Conservation (phyloP, 202 grass and related monocot genomes). For the Eragrostis tef region DNA sequence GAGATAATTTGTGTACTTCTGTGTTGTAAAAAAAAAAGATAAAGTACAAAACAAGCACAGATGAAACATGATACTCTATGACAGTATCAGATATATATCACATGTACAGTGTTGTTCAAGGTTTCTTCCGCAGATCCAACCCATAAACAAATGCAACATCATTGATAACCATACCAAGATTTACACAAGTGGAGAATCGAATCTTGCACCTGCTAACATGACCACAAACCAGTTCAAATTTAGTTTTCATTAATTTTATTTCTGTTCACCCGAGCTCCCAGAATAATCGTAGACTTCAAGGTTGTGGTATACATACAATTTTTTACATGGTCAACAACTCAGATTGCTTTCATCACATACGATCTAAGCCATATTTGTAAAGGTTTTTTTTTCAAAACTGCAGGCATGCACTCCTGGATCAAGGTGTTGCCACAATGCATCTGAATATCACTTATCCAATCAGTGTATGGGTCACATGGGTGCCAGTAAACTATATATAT, state of each 20-base stretch:
- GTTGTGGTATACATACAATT: slow-evolving; percentile 1
- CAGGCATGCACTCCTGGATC: neutral
- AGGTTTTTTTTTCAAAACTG: neutral
- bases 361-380: neutral
- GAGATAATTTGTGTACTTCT: neutral
- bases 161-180: slow-evolving; percentile 28
- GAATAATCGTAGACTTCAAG: slow-evolving; percentile 8
- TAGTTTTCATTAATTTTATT: neutral
- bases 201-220: slow-evolving; percentile 37
- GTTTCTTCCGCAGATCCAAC: slow-evolving; percentile 30
- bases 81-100: slow-evolving; percentile 30
- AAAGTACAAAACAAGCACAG: slow-evolving; percentile 22
- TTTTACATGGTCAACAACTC: neutral
- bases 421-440: slow-evolving; percentile 20
- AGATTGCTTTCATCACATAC: neutral
- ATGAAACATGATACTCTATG: slow-evolving; percentile 26
- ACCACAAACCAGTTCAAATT: slow-evolving; percentile 10
- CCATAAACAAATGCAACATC: slow-evolving; percentile 41
- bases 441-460: slow-evolving; percentile 29
- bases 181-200: slow-evolving; percentile 23
- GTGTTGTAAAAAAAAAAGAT: slow-evolving; percentile 19
- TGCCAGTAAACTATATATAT: slow-evolving; percentile 14
- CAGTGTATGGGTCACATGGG: neutral
- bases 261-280: neutral
- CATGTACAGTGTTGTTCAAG: slow-evolving; percentile 20